Evolutionary conservation across 1,284 basidiomycete species (phyloP), one percentile per base, ranked within the genome.

Genomic region (Amylostereum areolatum): DNA sequence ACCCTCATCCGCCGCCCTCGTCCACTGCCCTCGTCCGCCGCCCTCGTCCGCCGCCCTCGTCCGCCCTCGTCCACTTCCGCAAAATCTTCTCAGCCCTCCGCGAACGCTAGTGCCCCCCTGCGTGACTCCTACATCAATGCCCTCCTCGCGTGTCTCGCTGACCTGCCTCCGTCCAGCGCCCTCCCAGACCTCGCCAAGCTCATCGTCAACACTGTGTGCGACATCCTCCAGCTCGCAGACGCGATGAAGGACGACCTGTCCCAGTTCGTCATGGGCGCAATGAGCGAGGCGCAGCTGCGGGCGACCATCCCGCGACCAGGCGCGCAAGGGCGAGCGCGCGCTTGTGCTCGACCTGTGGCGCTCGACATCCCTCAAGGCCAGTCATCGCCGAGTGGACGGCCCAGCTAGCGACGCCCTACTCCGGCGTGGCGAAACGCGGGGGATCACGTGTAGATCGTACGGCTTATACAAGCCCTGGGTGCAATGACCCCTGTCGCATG

Each of bases 231-330:
- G 11, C 65, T 88, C 10, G 66, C 76, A 0, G 76, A 80, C 25
- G 60, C 66, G 5, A 84, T 89, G 81, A 80, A 78, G 57, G 67
- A 72, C 31, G 86, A 89, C 57, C 66, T 88, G 27, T 77, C 77
- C 5, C 71, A 79, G 47, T 78, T 82, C 45, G 66, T 83, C 5
- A 57, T 83, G 1, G 81, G 78, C 25, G 67, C 68, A n/a, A 80
- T 84, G 77, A 69, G 73, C 24, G 86, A 89, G 57, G 58, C 67
- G 29, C 77, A 89, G 48, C 65, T 86, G 6, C 60, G 60, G 10
- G 64, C 59, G 4, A 59, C 77, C 8, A 64, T 85, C 36, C n/a
- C 59, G 62, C 4, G 70, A 73, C 30, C 73, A 83, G 54, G 81
- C 83, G 0, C 73, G 66, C 48, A 58, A 57, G 10, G 67, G 70